These are phyloP conservation scores for Aspergillus proliferans DNA, from an alignment of 2,329 filamentous ascomycete genomes.

Conservation along the genomic window DNA sequence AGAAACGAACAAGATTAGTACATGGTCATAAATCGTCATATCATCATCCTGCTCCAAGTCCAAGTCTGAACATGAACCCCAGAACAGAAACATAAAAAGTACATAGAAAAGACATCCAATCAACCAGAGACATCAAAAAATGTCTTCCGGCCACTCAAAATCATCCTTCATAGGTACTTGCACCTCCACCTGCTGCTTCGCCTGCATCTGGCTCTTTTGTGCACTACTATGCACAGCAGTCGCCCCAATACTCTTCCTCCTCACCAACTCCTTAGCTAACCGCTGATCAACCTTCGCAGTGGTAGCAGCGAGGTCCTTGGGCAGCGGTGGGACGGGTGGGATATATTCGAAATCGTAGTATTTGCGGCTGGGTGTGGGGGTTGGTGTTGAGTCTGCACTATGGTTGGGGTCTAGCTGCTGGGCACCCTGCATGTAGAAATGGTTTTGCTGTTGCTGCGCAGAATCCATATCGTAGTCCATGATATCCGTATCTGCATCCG, in stretches of 20 bases:
- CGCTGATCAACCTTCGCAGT: conserved; percentile 22
- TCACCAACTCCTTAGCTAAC: conserved; percentile 17
- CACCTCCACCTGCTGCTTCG: conserved; percentile 1
- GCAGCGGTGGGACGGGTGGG: conserved; percentile 36
- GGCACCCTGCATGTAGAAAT: conserved; percentile 16
- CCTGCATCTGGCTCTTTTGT: not conserved
- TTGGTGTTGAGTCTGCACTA: conserved; percentile 8
- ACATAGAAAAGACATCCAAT: not conserved
- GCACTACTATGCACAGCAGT: not conserved
- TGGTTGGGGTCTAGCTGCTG: conserved; percentile 15
- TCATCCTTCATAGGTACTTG: conserved; percentile 1
- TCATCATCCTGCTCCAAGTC: not conserved
- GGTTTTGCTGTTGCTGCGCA: conserved; percentile 3
- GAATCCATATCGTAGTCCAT: conserved; percentile 11
- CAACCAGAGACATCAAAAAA: conserved; percentile 27
- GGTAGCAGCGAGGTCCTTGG: conserved; percentile 25
- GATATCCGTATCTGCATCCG: not conserved
- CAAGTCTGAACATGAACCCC: not conserved
- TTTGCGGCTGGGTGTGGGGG: conserved; percentile 10
- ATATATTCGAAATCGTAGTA: conserved; percentile 23
- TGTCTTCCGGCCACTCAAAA: conserved; percentile 41
- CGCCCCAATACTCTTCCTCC: conserved; percentile 1
- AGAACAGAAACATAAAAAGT: not conserved
- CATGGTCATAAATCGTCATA: not conserved
- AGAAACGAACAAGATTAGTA: not conserved